phyloP scores from a whole-genome alignment of 2,329 filamentous ascomycete species.

The Aaosphaeria pasadenensis region DNA sequence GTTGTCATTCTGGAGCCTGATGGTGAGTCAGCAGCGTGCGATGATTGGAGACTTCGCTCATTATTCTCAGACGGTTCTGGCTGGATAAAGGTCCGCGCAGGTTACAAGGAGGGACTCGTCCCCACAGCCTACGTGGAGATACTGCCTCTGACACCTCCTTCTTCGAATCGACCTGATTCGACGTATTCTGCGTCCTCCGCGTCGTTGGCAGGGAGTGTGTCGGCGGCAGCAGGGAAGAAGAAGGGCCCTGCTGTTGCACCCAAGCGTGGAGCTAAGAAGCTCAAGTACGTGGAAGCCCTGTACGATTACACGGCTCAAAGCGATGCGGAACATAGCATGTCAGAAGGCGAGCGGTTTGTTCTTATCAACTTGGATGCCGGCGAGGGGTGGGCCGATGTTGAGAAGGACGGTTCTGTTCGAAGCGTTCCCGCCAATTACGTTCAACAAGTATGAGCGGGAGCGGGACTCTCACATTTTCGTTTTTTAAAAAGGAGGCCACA shows the following conservation, averaged over 20 bases:
- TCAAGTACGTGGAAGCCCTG: slow-evolving; percentile 87
- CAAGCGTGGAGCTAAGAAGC: slow-evolving; percentile 84
- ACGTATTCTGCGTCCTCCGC: slow-evolving; percentile 76
- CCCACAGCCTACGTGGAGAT: slow-evolving; percentile 82
- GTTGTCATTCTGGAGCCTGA: slow-evolving; percentile 80
- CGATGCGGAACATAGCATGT: slow-evolving; percentile 85
- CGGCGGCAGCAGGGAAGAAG: slow-evolving; percentile 60
- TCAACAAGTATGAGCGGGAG: slow-evolving; percentile 58
- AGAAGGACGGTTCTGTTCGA: slow-evolving; percentile 79
- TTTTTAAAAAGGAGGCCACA: no score
- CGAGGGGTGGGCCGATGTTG: slow-evolving; percentile 96
- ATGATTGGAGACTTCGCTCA: slow-evolving; percentile 4
- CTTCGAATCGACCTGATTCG: slow-evolving; percentile 48
- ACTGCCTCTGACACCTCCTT: slow-evolving; percentile 44
- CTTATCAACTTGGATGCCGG: slow-evolving; percentile 83
- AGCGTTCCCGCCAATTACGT: slow-evolving; percentile 96
- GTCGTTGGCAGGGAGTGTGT: slow-evolving; percentile 57
- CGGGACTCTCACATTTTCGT: slow-evolving; percentile 9
- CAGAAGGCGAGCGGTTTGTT: slow-evolving; percentile 87
- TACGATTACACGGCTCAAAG: slow-evolving; percentile 89
- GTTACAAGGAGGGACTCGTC: slow-evolving; percentile 77
- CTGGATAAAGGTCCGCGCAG: slow-evolving; percentile 81
- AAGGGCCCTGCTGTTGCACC: slow-evolving; percentile 91
- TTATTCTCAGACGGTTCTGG: slow-evolving; percentile 72
- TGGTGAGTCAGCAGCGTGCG: slow-evolving; percentile 64